Evolutionary conservation across 371 early-diverging fungal genomes (phyloP), one percentile per base, ranked within the genome.

Genomic region (Antonospora locustae): DNA sequence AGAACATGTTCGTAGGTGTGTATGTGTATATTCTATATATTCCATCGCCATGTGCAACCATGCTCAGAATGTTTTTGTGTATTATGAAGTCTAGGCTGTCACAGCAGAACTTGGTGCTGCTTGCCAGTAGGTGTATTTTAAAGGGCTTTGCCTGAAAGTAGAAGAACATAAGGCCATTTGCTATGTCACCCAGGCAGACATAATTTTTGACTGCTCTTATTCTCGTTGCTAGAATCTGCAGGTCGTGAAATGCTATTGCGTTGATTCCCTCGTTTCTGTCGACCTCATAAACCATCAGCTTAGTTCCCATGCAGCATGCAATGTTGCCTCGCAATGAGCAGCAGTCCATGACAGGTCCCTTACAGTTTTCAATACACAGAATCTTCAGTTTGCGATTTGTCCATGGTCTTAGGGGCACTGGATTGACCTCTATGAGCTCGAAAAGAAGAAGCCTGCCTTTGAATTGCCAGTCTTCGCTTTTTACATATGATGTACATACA

Each of bases 201-300:
- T 65, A 69, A 51, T 75, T 75, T 29, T 70, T 64, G 14, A 69
- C 49, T 5, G 56, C 54, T 16, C 62, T 23, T 7, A 72, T 54
- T 6, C 58, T 58, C 0, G 58, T 59, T 3, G 52, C 57, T 11
- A 70, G 64, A 2, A 66, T 58, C 12, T 67, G 57, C 20, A 73
- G 45, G 50, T 75, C 73, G 38, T 67, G 45, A 29, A 75, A 67
- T 16, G 76, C 76, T 17, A 75, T 63, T 24, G 68, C 70, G 17
- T 14, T 51, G 0, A 67, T 27, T 3, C 65, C 68, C 22, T 56
- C 54, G 22, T 55, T 66, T 41, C 58, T 60, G 39, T 74, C 69
- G 24, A 72, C 44, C 34, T 60, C 51, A 44, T 73, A 75, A 14
- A 73, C 55, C 67, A 75, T 68, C 22, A 71, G 36, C 40, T 63